A percentile compares a stretch with the other conserved stretches of the same genome.
phyloP scores from a whole-genome alignment of 345 rosid genomes.

The Rubroshorea leprosula region DNA sequence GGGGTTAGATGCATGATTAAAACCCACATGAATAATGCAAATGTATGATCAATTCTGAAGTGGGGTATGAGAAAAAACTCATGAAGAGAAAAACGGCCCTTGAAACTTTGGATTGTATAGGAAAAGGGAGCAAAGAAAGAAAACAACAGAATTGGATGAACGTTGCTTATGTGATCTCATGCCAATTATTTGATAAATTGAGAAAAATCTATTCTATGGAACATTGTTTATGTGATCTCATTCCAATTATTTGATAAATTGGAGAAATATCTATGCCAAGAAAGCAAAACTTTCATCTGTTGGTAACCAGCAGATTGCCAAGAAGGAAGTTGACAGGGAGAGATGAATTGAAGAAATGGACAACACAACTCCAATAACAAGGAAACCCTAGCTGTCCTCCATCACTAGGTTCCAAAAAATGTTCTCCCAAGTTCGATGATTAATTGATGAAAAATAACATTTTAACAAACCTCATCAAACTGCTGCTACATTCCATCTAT shows the following conservation, averaged over 20 bases:
- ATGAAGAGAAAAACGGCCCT: not conserved
- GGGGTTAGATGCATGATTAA: not conserved
- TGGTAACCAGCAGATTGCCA: no score
- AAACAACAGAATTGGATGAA: not conserved
- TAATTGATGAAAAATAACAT: no score
- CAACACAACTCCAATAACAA: no score
- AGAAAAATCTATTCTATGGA: no score
- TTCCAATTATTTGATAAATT: no score
- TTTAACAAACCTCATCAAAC: not conserved
- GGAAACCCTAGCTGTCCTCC: not conserved
- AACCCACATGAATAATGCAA: conserved; percentile 6
- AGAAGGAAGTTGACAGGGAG: no score
- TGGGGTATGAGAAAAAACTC: conserved; percentile 17
- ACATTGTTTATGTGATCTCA: not conserved
- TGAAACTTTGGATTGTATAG: not conserved
- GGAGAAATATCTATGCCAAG: no score
- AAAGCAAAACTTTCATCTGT: no score
- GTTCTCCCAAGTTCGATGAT: not conserved
- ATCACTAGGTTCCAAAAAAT: no score
- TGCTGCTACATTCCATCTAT: not conserved
- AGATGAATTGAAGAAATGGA: no score
- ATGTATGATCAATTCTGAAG: conserved; percentile 13
- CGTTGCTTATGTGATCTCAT: not conserved
- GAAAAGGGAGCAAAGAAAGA: not conserved
- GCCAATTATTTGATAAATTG: no score